phyloP scores from a whole-genome alignment of 495 filamentous ascomycete genomes.

The Astrothelium macrocarpum region DNA sequence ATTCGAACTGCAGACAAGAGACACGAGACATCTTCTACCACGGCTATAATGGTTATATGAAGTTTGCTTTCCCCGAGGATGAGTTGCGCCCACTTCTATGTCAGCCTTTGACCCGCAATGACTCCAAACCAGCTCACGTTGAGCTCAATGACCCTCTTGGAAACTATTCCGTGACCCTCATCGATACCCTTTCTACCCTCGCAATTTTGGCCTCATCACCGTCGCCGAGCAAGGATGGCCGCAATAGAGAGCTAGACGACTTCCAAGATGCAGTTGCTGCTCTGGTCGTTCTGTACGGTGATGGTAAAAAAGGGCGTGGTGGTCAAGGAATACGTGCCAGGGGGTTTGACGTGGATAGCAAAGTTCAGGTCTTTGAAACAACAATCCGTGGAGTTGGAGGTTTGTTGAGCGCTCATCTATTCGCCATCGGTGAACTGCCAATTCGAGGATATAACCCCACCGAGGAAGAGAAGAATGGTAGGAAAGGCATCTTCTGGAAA shows the following conservation, averaged over 20 bases:
- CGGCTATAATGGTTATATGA: slow-evolving; percentile 91
- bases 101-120: slow-evolving; percentile 69
- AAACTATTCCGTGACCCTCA: slow-evolving; percentile 90
- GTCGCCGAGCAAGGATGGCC: slow-evolving; percentile 27
- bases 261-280: slow-evolving; percentile 73
- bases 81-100: slow-evolving; percentile 88
- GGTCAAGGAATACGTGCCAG: slow-evolving; percentile 64
- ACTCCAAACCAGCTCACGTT: slow-evolving; percentile 66
- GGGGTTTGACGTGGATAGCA: slow-evolving; percentile 92
- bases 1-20: slow-evolving; percentile 45
- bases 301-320: slow-evolving; percentile 58
- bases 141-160: slow-evolving; percentile 93
- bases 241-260: slow-evolving; percentile 46
- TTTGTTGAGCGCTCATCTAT: slow-evolving; percentile 83
- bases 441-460: slow-evolving; percentile 60
- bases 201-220: slow-evolving; percentile 71
- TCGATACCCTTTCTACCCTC: slow-evolving; percentile 88
- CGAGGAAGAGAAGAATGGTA: slow-evolving; percentile 34
- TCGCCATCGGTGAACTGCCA: slow-evolving; percentile 79
- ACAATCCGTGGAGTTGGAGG: slow-evolving; percentile 91
- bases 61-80: slow-evolving; percentile 90
- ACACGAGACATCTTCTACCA: slow-evolving; percentile 94
- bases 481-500: slow-evolving; percentile 55
- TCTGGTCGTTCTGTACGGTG: slow-evolving; percentile 79
- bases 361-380: slow-evolving; percentile 96